Percentiles rank a stretch among this genome's conserved stretches.
Evolutionary conservation across 1,139 yeast species (phyloP).

Genomic region (Meyerozyma elateridarum): DNA sequence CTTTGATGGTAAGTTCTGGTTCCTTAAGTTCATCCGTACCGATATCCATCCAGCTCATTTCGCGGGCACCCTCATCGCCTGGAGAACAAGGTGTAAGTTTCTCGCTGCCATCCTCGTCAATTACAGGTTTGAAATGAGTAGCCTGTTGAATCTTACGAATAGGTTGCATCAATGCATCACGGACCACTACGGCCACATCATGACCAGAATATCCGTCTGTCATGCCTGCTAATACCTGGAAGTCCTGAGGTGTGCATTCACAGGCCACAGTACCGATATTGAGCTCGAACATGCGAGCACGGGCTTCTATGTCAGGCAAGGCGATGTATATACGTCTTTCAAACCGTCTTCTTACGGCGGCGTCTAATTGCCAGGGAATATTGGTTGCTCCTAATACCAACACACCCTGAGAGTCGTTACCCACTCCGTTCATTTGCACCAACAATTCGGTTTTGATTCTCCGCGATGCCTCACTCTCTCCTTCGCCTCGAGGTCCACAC

Average conservation of each 20-base stretch:
- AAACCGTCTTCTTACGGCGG: constrained; percentile 95
- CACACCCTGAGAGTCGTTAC: constrained; percentile 90
- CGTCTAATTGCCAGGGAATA: constrained; percentile 98
- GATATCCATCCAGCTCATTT: constrained; percentile 91
- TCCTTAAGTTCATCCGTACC: constrained; percentile 85
- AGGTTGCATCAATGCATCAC: constrained; percentile 98
- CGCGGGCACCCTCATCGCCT: constrained; percentile 81
- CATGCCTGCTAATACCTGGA: constrained; percentile 77
- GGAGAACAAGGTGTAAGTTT: constrained; percentile 92
- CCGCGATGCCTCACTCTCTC: constrained; percentile 94
- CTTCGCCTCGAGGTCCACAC: constrained; percentile 98
- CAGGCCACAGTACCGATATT: constrained; percentile 92
- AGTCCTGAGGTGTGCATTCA: constrained; percentile 68
- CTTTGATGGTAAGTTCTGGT: constrained; percentile 86
- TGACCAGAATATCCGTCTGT: constrained; percentile 98
- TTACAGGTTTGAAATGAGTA: constrained; percentile 78
- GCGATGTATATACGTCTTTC: constrained; percentile 94
- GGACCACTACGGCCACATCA: constrained; percentile 92
- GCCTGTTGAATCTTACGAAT: constrained; percentile 93
- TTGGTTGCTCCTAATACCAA: constrained; percentile 96
- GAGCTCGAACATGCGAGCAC: constrained; percentile 89
- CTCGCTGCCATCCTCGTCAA: constrained; percentile 32
- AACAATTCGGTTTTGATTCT: constrained; percentile 93
- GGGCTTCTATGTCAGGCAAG: constrained; percentile 85
- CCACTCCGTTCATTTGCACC: constrained; percentile 99